These are phyloP conservation scores for Ophiosphaerella narmari DNA, from an alignment of 2,329 filamentous ascomycete genomes.

Conservation along the genomic window DNA sequence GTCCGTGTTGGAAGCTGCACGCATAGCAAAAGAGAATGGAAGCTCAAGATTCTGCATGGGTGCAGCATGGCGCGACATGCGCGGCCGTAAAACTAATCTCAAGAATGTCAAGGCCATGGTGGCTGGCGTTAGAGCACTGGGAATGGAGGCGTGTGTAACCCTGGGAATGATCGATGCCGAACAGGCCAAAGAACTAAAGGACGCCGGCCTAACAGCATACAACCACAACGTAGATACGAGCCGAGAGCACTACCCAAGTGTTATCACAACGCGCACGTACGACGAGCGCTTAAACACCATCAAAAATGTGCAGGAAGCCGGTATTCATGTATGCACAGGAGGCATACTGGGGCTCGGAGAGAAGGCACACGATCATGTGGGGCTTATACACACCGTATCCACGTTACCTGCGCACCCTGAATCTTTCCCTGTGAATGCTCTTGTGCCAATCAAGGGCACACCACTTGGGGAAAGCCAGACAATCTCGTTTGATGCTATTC, in stretches of 20 bases:
- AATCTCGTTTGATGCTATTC: conserved; percentile 75
- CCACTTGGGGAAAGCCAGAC: conserved; percentile 75
- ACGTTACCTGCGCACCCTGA: conserved; percentile 83
- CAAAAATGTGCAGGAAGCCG: conserved; percentile 78
- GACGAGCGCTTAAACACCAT: conserved; percentile 85
- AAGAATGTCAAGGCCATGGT: conserved; percentile 89
- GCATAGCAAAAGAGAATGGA: conserved; percentile 78
- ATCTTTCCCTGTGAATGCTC: conserved; percentile 87
- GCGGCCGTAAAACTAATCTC: conserved; percentile 80
- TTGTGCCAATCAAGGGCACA: conserved; percentile 89
- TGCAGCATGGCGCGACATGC: conserved; percentile 92
- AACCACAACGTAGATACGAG: conserved; percentile 95
- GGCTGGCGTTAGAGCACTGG: conserved; percentile 75
- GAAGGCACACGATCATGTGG: conserved; percentile 76
- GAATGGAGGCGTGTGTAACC: conserved; percentile 93
- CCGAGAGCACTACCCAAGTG: conserved; percentile 82
- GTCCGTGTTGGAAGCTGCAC: conserved; percentile 77
- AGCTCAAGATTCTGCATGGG: conserved; percentile 96
- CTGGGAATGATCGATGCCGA: conserved; percentile 85
- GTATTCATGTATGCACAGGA: conserved; percentile 87
- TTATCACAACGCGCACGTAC: conserved; percentile 85
- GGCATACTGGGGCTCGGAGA: conserved; percentile 88
- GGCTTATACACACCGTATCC: conserved; percentile 79
- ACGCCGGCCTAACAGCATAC: conserved; percentile 85
- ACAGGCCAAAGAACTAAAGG: conserved; percentile 81